Conservation (phyloP, 2,329 filamentous ascomycete species). For the Triangularia setosa region DNA sequence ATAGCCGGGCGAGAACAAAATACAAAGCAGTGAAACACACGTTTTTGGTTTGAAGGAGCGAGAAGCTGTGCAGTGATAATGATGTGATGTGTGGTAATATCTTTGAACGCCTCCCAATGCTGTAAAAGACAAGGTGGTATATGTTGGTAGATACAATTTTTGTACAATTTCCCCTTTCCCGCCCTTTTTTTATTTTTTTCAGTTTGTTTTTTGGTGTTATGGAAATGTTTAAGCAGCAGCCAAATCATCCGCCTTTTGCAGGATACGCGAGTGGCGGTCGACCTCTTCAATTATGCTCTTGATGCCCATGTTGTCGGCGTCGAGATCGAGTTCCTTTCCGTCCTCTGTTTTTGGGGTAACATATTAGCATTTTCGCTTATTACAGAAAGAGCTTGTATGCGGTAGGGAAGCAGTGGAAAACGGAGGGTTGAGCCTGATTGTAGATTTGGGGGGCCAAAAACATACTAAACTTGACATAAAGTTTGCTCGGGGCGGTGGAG, state of each 20-base stretch:
- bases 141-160: background rate
- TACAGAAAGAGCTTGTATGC: too few relatives aligned
- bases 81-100: background rate
- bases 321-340: slow-evolving; percentile 82
- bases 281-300: slow-evolving; percentile 85
- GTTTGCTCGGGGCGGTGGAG: slow-evolving; percentile 63
- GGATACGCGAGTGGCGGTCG: slow-evolving; percentile 77
- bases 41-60: background rate
- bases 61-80: background rate
- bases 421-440: too few relatives aligned
- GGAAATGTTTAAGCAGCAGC: slow-evolving; percentile 36
- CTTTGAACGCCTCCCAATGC: slow-evolving; percentile 7
- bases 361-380: slow-evolving; percentile 6
- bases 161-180: background rate
- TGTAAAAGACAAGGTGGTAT: slow-evolving; percentile 8
- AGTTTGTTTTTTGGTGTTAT: background rate
- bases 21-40: background rate
- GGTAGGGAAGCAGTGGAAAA: too few relatives aligned
- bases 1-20: background rate
- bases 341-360: slow-evolving; percentile 60
- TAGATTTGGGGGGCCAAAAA: background rate
- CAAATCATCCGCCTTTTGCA: slow-evolving; percentile 82
- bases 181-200: background rate
- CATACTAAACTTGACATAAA: slow-evolving; percentile 71
- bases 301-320: slow-evolving; percentile 77